Evolutionary conservation across 345 rosid genomes (phyloP).

Genomic region (Chamaenerion angustifolium): DNA sequence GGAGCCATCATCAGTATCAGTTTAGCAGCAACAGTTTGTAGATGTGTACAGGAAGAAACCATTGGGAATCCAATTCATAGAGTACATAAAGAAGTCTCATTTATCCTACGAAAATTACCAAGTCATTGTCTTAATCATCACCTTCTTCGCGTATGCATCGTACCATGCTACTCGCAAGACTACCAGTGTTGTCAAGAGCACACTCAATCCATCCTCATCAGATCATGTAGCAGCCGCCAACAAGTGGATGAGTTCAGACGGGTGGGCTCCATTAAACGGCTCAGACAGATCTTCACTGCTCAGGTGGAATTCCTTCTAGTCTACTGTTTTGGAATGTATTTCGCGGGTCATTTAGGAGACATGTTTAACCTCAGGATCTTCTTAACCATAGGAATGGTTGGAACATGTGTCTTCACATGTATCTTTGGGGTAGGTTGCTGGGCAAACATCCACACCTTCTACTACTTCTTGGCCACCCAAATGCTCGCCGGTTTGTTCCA

Average conservation of each 20-base stretch:
- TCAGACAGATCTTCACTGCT: slow-evolving; percentile 60
- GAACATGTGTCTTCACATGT: slow-evolving; percentile 69
- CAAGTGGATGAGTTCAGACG: slow-evolving; percentile 19
- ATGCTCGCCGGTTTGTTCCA: slow-evolving; percentile 75
- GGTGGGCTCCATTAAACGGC: slow-evolving; percentile 85
- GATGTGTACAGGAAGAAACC: slow-evolving; percentile 44
- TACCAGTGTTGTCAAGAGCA: slow-evolving; percentile 76
- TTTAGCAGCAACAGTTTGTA: background rate
- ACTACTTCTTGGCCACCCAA: slow-evolving; percentile 52
- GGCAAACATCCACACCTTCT: slow-evolving; percentile 59
- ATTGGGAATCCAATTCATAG: slow-evolving; percentile 49
- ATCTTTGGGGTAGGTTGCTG: slow-evolving; percentile 74
- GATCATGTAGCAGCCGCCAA: no score
- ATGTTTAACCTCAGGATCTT: slow-evolving; percentile 68
- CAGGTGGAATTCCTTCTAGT: slow-evolving; percentile 73
- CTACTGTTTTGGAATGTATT: slow-evolving; percentile 78
- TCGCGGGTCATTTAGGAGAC: slow-evolving; percentile 83
- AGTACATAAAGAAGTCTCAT: slow-evolving; percentile 24
- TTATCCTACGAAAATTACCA: slow-evolving; percentile 58
- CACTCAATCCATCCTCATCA: slow-evolving; percentile 54
- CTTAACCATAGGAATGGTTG: slow-evolving; percentile 72
- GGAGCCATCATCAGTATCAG: background rate
- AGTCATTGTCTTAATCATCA: slow-evolving; percentile 57
- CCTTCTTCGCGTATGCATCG: slow-evolving; percentile 64
- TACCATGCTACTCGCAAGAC: slow-evolving; percentile 79